Base-by-base conservation (phyloP, 768 basidiomycete species). In the Filobasidium floriforme region DNA sequence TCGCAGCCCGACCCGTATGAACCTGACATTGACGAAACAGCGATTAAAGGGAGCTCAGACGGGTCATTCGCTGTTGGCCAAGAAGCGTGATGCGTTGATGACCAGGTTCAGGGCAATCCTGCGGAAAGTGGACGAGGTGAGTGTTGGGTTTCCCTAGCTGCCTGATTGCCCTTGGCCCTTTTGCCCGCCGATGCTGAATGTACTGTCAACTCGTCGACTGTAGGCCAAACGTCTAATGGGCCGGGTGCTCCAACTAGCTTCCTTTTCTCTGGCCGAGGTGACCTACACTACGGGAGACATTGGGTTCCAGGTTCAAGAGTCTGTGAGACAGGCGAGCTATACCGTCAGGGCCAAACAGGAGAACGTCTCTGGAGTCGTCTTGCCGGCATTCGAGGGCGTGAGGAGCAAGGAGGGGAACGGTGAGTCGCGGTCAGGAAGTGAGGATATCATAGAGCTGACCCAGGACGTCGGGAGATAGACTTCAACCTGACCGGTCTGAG, bases 141-240 rank as follows among this genome's bases (percentile, higher is more conserved):
- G 82, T 65, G n/a, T n/a, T n/a, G n/a, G n/a, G n/a, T n/a, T n/a
- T n/a, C n/a, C n/a, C n/a, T n/a, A n/a, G n/a, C n/a, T n/a, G n/a
- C n/a, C n/a, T n/a, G n/a, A n/a, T n/a, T n/a, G n/a, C n/a, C n/a
- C n/a, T n/a, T n/a, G n/a, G n/a, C n/a, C n/a, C n/a, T n/a, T n/a
- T n/a, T n/a, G n/a, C n/a, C n/a, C n/a, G 19, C 18, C 28, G 7
- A 26, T 49, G 37, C 14, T 12, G 26, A 14, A 29, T 14, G 11
- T 62, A 46, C 32, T 19, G 1, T 26, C n/a, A 7, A 24, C 18
- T 43, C 15, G 49, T 32, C 43, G 14, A 18, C 32, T 28, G 29
- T 66, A 98, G 93, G 94, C 96, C 11, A 99, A 99, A 79, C 86
- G 92, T 66, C 93, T 97, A 81, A 99, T 98, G 96, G 96, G 96